phyloP scores from a whole-genome alignment of 1,284 basidiomycete genomes.

The Fomitopsis schrenkii region DNA sequence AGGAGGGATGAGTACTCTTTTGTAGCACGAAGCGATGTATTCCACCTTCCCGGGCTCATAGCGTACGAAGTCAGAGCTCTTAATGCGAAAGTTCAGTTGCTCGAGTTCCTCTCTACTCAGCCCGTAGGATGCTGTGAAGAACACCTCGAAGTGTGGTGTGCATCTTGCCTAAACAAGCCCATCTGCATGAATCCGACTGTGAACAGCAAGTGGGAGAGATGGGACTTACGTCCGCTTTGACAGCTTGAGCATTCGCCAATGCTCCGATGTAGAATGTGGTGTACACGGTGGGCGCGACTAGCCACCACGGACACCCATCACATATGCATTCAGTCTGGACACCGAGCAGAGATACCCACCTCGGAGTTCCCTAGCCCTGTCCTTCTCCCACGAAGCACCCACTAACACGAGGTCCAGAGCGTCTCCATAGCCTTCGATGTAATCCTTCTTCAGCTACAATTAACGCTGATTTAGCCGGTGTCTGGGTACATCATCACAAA shows the following conservation, averaged over 20 bases:
- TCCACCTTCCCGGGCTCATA: slow-evolving; percentile 11
- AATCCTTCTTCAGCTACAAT: slow-evolving; percentile 63
- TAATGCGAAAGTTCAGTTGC: slow-evolving; percentile 63
- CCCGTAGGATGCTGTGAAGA: slow-evolving; percentile 77
- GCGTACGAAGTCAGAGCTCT: slow-evolving; percentile 40
- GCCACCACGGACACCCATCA: background rate
- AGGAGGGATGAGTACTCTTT: background rate
- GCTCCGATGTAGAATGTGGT: slow-evolving; percentile 80
- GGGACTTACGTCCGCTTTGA: slow-evolving; percentile 34
- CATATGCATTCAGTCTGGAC: background rate
- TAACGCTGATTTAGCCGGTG: background rate
- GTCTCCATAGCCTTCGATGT: slow-evolving; percentile 80
- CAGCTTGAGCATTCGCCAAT: slow-evolving; percentile 38
- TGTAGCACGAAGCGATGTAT: background rate
- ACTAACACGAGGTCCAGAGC: slow-evolving; percentile 73
- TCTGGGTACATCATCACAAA: background rate
- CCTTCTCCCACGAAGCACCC: slow-evolving; percentile 76
- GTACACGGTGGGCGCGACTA: slow-evolving; percentile 68
- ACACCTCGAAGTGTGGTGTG: slow-evolving; percentile 62
- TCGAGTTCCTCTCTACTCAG: slow-evolving; percentile 62
- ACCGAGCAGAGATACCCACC: slow-evolving; percentile 39
- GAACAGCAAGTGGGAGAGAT: background rate
- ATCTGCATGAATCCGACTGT: background rate
- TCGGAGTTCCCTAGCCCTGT: slow-evolving; percentile 69
- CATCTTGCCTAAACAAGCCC: slow-evolving; percentile 29